phyloP scores from a whole-genome alignment of 108 stramenopile genomes.

The Schizochytrium sp. region DNA sequence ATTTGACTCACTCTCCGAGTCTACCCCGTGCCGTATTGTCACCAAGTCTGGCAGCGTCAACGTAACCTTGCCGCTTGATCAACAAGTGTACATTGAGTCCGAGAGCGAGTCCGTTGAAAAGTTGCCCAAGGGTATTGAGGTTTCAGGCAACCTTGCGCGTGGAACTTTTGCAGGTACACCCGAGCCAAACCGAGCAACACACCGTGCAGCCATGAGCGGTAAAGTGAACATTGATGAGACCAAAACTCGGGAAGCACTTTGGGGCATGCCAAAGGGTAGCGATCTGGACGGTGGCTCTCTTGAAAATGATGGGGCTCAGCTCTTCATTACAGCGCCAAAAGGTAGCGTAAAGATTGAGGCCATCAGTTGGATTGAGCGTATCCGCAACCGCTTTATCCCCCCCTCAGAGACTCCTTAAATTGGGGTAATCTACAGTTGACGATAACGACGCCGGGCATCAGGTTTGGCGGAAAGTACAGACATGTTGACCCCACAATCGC shows the following conservation, averaged over 20 bases:
- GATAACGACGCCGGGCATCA: not conserved
- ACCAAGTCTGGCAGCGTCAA: not conserved
- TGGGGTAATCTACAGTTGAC: not conserved
- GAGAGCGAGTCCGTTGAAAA: not conserved
- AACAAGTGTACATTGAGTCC: not conserved
- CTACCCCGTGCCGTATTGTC: not conserved
- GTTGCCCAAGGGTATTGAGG: not conserved
- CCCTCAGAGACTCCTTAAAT: not conserved
- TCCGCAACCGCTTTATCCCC: not conserved
- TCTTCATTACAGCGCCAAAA: not conserved
- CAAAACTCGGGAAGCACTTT: not conserved
- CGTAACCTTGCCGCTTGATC: constrained; percentile 1
- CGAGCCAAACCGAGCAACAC: constrained; percentile 13
- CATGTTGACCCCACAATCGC: not conserved
- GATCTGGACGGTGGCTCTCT: not conserved
- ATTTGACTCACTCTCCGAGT: not conserved
- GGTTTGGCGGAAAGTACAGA: not conserved
- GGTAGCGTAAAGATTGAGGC: constrained; percentile 11
- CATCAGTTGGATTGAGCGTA: constrained; percentile 39
- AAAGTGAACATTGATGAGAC: constrained; percentile 11
- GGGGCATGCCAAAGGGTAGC: not conserved
- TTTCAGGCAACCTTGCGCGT: not conserved
- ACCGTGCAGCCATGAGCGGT: constrained; percentile 10
- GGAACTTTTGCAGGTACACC: not conserved
- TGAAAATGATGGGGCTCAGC: not conserved